Evolutionary conservation across 257 asterid genomes (phyloP), one percentile per base, ranked within the genome.

Genomic region (Solanum appendiculatum): DNA sequence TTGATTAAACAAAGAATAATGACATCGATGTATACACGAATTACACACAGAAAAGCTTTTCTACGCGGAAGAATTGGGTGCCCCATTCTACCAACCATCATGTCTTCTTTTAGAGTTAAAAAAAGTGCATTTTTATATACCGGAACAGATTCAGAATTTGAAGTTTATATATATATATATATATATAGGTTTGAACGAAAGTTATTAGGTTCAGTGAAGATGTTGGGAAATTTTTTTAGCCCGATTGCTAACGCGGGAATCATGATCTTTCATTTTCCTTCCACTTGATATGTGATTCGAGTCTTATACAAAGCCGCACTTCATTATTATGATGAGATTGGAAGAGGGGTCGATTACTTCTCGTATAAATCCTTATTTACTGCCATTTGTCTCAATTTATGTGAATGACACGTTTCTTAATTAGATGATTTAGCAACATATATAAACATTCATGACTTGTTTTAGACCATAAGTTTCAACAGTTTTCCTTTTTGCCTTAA

Each of bases 11-110:
- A 56, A 86, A 34, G 78, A 70, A 56, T 3, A 14, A 74, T 86
- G 39, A 66, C 21, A 20, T 73, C 60, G 87, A 89, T 64, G 88
- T 56, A 89, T 68, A 91, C 93, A 84, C 92, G 93, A 68, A 85
- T 25, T 60, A 58, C 31, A 91, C 93, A 73, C 92, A 90, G 86
- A 86, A 63, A 86, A 34, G 46, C 4, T 86, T 46, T 84, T 54
- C 36, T 46, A 80, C 66, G 66, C 40, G 68, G 85, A 78, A 83
- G 86, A 82, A 83, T 56, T 29, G 90, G 87, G 20, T 88, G 89
- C 3, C 91, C 91, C 46, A 7, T 25, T 25, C 48, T 10, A 46
- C 27, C 42, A 68, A 70, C 25, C 78, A 39, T 48, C 36, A 40
- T 63, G 75, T 51, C 87, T 51, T 86, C 81, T 77, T 80, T 58